Base-by-base conservation (phyloP, 2,329 filamentous ascomycete genomes). In the Pseudogymnoascus sp. region DNA sequence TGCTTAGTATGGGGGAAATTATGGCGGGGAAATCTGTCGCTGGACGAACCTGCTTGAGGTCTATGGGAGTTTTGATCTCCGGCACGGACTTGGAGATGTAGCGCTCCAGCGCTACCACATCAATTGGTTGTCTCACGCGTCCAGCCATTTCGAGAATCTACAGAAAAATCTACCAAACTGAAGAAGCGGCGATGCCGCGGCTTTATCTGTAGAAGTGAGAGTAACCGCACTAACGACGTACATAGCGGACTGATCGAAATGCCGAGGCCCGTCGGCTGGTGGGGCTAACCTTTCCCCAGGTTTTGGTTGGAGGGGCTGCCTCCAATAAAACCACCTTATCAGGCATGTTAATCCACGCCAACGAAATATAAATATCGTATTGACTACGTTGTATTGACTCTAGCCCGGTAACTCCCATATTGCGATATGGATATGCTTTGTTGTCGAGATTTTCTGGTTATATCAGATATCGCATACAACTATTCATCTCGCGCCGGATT, bases 101-200 rank as follows among this genome's bases (percentile, higher is more conserved):
- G 66, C 80, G 82, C 79, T 93, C 89, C 62, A 99, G 81, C 14
- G 90, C 86, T 71, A 83, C 78, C 70, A 93, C 78, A 73, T 97
- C 90, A 73, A 99, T 96, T 45, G 91, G 90, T 74, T 99, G 95
- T 74, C 95, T 87, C 63, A 99, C 87, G 66, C 82, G 82, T 70
- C 93, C 93, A 61, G 95, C 93, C 93, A 97, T 88, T 67, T 63
- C 66, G 62, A 66, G 60, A 61, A 38, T 70, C 0, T 69, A 75
- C 9, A 78, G 73, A 0, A 69, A 74, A 8, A 77, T 73, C 18
- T 72, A 75, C 9, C 16, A 33, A 55, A 55, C 33, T 49, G 49
- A 33, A 55, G n/a, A 28, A 33, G 16, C 49, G 49, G 49, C 49
- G 49, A 5, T 33, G 49, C 49, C 49, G 49, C 49, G 49, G 49